Percentiles rank a stretch among this genome's conserved stretches.
Conservation (phyloP, 2,329 filamentous ascomycete genomes). For the Colletotrichum shisoi region DNA sequence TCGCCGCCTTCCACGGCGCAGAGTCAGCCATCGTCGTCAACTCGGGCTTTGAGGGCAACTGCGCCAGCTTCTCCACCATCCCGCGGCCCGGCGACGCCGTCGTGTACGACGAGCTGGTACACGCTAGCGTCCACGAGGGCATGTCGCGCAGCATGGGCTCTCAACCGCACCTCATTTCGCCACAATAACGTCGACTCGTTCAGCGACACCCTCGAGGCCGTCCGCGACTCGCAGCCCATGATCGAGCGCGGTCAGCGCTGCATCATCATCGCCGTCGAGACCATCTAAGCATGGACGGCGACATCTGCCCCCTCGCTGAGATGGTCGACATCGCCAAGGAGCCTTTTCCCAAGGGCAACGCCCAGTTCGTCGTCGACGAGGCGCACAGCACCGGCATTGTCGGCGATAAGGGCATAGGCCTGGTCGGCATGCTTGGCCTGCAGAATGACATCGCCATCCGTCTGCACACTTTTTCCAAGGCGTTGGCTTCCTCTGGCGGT, state of each 20-base stretch:
- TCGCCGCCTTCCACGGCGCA: constrained; percentile 68
- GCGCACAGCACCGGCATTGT: constrained; percentile 62
- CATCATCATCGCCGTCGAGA: constrained; percentile 54
- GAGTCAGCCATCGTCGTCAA: constrained; percentile 67
- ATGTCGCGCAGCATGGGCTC: constrained; percentile 63
- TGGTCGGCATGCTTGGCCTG: constrained; percentile 59
- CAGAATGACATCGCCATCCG: constrained; percentile 59
- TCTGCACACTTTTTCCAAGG: constrained; percentile 63
- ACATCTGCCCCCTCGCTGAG: constrained; percentile 51
- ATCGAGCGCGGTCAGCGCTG: constrained; percentile 45
- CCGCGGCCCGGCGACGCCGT: constrained; percentile 64
- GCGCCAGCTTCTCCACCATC: constrained; percentile 58
- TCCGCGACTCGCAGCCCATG: constrained; percentile 46
- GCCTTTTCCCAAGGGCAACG: constrained; percentile 49
- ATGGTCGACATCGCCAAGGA: constrained; percentile 50
- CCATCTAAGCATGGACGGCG: constrained; percentile 60
- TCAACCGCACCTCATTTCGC: constrained; percentile 52
- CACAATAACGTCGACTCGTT: constrained; percentile 55
- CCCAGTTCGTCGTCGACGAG: constrained; percentile 64
- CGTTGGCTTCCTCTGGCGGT: constrained; percentile 52
- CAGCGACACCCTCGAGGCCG: constrained; percentile 46
- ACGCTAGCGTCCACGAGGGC: constrained; percentile 72
- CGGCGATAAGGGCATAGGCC: constrained; percentile 57
- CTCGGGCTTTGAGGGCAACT: constrained; percentile 64
- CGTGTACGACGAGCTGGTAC: constrained; percentile 71